Percentiles rank a stretch among this genome's conserved stretches.
These are phyloP conservation scores for Dictyostelium firmibasis DNA, from an alignment of 78 protist genomes.

Conservation along the genomic window DNA sequence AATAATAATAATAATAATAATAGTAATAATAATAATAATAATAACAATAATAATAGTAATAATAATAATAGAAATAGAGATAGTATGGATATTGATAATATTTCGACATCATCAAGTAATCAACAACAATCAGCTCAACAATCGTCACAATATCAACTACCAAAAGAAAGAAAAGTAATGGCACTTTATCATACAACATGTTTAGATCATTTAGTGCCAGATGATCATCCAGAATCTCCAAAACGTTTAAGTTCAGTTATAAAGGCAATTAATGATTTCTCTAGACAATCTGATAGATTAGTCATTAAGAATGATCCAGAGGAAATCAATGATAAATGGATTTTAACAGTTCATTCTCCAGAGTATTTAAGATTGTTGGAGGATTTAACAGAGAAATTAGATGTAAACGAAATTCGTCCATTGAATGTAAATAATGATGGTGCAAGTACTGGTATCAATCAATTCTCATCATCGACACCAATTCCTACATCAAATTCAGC, in stretches of 20 bases:
- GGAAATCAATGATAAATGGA: conserved; percentile 60
- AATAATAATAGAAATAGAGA: background rate
- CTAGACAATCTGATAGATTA: conserved; percentile 23
- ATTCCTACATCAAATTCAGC: background rate
- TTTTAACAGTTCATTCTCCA: conserved; percentile 68
- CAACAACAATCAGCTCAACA: background rate
- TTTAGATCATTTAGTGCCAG: conserved; percentile 60
- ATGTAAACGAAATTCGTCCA: conserved; percentile 35
- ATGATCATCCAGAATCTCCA: conserved; percentile 72
- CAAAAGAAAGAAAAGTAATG: conserved; percentile 31
- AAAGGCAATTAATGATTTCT: conserved; percentile 41
- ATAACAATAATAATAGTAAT: background rate
- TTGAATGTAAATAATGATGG: conserved; percentile 44
- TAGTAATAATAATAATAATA: background rate
- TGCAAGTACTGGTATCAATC: conserved; percentile 8
- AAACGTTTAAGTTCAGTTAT: conserved; percentile 44
- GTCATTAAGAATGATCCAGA: conserved; percentile 64
- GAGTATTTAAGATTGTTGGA: conserved; percentile 58
- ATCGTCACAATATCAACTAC: background rate
- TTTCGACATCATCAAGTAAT: background rate
- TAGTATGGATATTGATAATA: background rate
- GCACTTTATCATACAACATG: conserved; percentile 57
- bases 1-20: background rate
- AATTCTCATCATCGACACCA: background rate
- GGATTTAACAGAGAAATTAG: conserved; percentile 44